Percentiles rank a stretch among this genome's conserved stretches.
These are phyloP conservation scores for Cerrena zonata DNA, from an alignment of 1,284 basidiomycete genomes.

Conservation along the genomic window DNA sequence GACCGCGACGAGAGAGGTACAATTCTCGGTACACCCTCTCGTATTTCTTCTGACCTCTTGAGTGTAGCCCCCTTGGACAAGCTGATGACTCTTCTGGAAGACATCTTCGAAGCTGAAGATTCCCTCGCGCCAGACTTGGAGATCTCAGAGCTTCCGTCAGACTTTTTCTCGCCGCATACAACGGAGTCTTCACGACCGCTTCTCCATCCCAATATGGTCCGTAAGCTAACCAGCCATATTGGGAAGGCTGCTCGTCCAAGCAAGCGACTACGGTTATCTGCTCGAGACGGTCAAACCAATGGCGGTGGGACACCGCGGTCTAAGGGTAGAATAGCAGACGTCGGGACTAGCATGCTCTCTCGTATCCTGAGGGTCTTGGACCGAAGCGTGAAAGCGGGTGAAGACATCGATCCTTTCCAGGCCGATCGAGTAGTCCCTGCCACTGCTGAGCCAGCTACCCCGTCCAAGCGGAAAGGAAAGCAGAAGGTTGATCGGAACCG, in stretches of 20 bases:
- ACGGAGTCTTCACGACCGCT: slow-evolving; percentile 53
- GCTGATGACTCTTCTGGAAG: slow-evolving; percentile 67
- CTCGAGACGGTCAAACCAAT: slow-evolving; percentile 33
- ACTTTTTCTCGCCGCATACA: slow-evolving; percentile 65
- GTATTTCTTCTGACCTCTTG: neutral
- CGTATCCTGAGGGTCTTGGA: slow-evolving; percentile 75
- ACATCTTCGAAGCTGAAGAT: slow-evolving; percentile 87
- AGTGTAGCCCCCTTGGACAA: slow-evolving; percentile 66
- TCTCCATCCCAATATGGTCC: slow-evolving; percentile 53
- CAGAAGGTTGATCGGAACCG: slow-evolving; percentile 18
- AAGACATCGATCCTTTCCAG: slow-evolving; percentile 67
- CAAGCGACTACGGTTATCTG: slow-evolving; percentile 49
- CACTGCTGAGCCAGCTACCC: slow-evolving; percentile 5
- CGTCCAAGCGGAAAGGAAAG: slow-evolving; percentile 33
- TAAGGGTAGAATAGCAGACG: slow-evolving; percentile 55
- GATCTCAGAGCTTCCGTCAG: slow-evolving; percentile 47
- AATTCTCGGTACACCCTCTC: slow-evolving; percentile 4
- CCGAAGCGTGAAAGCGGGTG: slow-evolving; percentile 66
- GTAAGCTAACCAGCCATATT: slow-evolving; percentile 65
- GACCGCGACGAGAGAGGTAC: slow-evolving; percentile 72
- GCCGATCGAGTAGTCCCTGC: slow-evolving; percentile 16
- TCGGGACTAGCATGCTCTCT: slow-evolving; percentile 56
- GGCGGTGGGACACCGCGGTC: slow-evolving; percentile 36
- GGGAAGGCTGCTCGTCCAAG: slow-evolving; percentile 57
- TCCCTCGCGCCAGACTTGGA: slow-evolving; percentile 62